These are phyloP conservation scores for Emmonsia crescens DNA, from an alignment of 2,329 filamentous ascomycete genomes.

Conservation along the genomic window DNA sequence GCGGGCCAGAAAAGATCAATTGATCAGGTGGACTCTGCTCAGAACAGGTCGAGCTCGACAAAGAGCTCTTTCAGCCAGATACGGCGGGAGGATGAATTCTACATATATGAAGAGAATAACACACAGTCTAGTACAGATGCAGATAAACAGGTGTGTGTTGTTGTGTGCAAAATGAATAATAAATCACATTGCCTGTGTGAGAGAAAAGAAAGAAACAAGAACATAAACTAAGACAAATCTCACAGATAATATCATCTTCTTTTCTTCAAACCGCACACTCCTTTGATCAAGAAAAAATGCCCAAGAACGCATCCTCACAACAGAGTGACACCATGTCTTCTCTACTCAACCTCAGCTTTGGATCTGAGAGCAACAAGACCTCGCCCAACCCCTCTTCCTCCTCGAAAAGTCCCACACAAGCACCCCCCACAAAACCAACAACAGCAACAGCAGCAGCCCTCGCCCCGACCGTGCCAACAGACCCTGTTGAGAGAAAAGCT, in stretches of 20 bases:
- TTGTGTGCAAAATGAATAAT: not conserved
- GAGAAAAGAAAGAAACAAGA: not conserved
- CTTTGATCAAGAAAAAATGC: not conserved
- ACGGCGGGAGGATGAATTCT: slow-evolving; percentile 12
- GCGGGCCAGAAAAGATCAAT: slow-evolving; percentile 33
- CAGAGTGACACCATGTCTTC: slow-evolving; percentile 10
- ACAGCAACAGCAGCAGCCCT: slow-evolving; percentile 11
- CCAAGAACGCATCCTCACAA: slow-evolving; percentile 6
- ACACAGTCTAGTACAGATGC: slow-evolving; percentile 11
- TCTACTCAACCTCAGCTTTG: slow-evolving; percentile 12
- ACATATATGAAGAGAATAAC: slow-evolving; percentile 15
- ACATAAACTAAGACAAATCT: not conserved
- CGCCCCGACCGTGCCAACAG: slow-evolving; percentile 20
- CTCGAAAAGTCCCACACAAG: slow-evolving; percentile 15
- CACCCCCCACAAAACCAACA: slow-evolving; percentile 3
- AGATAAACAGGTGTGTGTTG: slow-evolving; percentile 13
- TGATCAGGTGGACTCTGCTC: slow-evolving; percentile 26
- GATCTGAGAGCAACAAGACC: slow-evolving; percentile 14
- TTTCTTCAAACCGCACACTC: not conserved
- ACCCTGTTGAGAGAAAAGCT: slow-evolving; percentile 26
- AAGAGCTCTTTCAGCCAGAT: slow-evolving; percentile 15
- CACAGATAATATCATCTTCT: not conserved
- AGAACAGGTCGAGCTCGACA: slow-evolving; percentile 10
- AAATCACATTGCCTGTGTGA: not conserved
- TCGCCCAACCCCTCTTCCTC: slow-evolving; percentile 8